A percentile compares a stretch with the other conserved stretches of the same genome.
Conservation (phyloP, 805 yeast species). For the Schizosaccharomyces osmophilus region DNA sequence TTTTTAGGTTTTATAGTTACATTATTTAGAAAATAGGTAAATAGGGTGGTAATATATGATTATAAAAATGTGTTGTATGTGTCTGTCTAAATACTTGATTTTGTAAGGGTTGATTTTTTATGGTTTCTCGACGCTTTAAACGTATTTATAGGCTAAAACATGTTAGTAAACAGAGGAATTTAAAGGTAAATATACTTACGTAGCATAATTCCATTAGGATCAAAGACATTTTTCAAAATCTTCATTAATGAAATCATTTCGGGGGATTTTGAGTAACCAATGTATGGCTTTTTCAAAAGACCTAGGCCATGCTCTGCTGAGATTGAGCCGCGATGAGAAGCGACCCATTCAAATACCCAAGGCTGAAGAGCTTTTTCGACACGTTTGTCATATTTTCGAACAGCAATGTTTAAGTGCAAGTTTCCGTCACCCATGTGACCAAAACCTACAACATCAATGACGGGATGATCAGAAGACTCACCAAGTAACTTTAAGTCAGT, state of each 20-base stretch:
- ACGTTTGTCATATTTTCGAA: slow-evolving; percentile 51
- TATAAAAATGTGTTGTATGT: no score
- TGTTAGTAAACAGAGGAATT: background rate
- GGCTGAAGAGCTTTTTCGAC: slow-evolving; percentile 77
- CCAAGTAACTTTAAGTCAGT: slow-evolving; percentile 33
- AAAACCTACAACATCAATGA: slow-evolving; percentile 73
- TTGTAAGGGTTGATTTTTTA: no score
- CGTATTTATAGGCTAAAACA: background rate
- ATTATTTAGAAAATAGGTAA: no score
- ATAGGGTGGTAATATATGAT: no score
- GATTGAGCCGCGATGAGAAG: slow-evolving; percentile 49
- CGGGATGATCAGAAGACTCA: slow-evolving; percentile 28
- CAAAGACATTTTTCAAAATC: slow-evolving; percentile 54
- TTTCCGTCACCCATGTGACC: slow-evolving; percentile 99
- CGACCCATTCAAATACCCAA: slow-evolving; percentile 78
- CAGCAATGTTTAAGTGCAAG: slow-evolving; percentile 78
- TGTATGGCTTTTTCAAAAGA: slow-evolving; percentile 78
- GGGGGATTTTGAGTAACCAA: slow-evolving; percentile 59
- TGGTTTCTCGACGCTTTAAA: background rate
- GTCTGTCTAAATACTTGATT: no score
- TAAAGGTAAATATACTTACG: slow-evolving; percentile 24
- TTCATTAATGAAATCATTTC: slow-evolving; percentile 52
- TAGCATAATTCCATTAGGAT: slow-evolving; percentile 76
- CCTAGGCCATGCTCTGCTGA: slow-evolving; percentile 97
- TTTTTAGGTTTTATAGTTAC: no score